A percentile compares a stretch with the other conserved stretches of the same genome.
Evolutionary conservation across 306 rosid genomes (phyloP).

Genomic region (Phaseolus lunatus): DNA sequence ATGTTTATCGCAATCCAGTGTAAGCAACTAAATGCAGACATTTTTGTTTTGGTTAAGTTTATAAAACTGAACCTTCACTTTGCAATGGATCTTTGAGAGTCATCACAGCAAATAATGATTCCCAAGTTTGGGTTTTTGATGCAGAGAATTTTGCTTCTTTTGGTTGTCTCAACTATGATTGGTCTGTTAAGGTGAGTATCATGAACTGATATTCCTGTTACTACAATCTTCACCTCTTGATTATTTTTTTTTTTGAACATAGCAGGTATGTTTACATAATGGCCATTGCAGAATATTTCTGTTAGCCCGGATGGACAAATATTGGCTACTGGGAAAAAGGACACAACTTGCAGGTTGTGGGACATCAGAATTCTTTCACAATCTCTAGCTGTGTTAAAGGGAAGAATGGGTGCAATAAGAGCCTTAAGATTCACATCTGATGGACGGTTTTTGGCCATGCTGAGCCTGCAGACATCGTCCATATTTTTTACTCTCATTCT

Average conservation of each 20-base stretch:
- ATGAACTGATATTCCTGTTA: constrained; percentile 28
- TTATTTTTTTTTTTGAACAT: constrained; percentile 3
- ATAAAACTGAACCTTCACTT: constrained; percentile 35
- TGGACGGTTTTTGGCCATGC: constrained; percentile 91
- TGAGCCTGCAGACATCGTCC: constrained; percentile 95
- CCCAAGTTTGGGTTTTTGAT: constrained; percentile 77
- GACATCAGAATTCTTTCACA: constrained; percentile 83
- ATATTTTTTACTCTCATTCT: constrained; percentile 61
- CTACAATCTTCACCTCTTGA: background rate
- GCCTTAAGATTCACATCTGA: constrained; percentile 71
- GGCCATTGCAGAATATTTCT: constrained; percentile 65
- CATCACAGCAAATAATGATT: constrained; percentile 87
- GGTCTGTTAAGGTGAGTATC: constrained; percentile 96
- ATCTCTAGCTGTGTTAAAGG: constrained; percentile 81
- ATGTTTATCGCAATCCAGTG: constrained; percentile 67
- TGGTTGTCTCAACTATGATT: constrained; percentile 69
- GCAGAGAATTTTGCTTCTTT: constrained; percentile 67
- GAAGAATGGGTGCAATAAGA: constrained; percentile 94
- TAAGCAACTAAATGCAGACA: constrained; percentile 47
- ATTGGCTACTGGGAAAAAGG: constrained; percentile 96
- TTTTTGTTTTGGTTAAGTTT: constrained; percentile 1
- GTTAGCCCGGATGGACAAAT: constrained; percentile 82
- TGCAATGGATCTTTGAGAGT: constrained; percentile 82
- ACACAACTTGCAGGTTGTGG: constrained; percentile 95
- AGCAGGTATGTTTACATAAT: constrained; percentile 9